Evolutionary conservation across 441 rosid genomes (phyloP).

Genomic region (Adansonia gregorii): DNA sequence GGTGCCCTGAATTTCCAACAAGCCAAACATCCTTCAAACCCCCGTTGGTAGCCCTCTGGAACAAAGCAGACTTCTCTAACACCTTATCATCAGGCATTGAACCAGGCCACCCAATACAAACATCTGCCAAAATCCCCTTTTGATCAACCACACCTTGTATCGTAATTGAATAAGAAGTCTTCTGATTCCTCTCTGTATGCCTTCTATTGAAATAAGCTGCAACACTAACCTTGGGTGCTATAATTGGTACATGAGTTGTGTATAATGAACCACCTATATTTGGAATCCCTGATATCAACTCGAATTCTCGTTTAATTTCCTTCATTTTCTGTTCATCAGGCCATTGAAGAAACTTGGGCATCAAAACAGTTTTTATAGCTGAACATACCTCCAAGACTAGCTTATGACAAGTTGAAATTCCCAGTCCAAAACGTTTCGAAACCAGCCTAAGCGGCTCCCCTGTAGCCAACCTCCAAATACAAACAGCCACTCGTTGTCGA

Average conservation of each 20-base stretch:
- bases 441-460: constrained; percentile 82
- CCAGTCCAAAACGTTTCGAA: constrained; percentile 79
- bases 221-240: constrained; percentile 58
- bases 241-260: constrained; percentile 64
- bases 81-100: constrained; percentile 78
- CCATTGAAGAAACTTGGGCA: constrained; percentile 67
- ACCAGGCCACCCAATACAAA: constrained; percentile 89
- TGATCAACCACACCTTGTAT: constrained; percentile 83
- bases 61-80: constrained; percentile 68
- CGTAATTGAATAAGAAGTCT: constrained; percentile 81
- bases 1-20: constrained; percentile 68
- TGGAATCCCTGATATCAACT: constrained; percentile 48
- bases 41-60: constrained; percentile 63
- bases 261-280: constrained; percentile 61
- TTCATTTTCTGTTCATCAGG: constrained; percentile 46
- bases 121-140: constrained; percentile 70
- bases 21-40: constrained; percentile 68
- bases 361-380: constrained; percentile 65
- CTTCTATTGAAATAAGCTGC: constrained; percentile 60
- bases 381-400: constrained; percentile 83
- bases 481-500: constrained; percentile 83
- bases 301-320: constrained; percentile 41
- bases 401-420: constrained; percentile 93
- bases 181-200: constrained; percentile 85
- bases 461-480: constrained; percentile 86